A percentile compares a stretch with the other conserved stretches of the same genome.
Conservation (phyloP, 345 rosid species). For the Iberis pinnata region DNA sequence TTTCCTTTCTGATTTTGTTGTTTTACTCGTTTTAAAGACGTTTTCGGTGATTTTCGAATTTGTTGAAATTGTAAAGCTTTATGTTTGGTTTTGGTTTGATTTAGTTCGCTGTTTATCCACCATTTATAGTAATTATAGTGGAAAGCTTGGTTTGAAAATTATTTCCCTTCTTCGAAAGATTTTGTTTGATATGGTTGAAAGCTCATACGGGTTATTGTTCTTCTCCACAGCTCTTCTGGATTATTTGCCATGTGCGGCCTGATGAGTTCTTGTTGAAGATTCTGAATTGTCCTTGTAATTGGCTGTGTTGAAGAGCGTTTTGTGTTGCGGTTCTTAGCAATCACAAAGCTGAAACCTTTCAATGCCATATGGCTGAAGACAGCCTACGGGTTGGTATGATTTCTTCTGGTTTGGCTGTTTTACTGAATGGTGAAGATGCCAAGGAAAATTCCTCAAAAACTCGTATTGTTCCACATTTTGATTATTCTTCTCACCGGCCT, state of each 20-base stretch:
- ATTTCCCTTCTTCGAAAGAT: too few species aligned
- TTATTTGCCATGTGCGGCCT: not conserved
- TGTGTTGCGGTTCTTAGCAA: slow-evolving; percentile 1
- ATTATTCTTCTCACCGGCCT: slow-evolving; percentile 67
- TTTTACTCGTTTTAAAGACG: too few species aligned
- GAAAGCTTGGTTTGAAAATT: not conserved
- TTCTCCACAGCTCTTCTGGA: slow-evolving; percentile 15
- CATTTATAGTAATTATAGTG: slow-evolving; percentile 1
- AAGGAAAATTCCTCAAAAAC: slow-evolving; percentile 44
- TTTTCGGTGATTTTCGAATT: not conserved
- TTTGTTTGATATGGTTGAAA: not conserved
- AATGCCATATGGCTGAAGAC: slow-evolving; percentile 71
- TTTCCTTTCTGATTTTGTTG: too few species aligned
- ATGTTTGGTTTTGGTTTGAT: not conserved
- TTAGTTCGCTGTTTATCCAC: not conserved
- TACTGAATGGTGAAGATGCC: slow-evolving; percentile 57
- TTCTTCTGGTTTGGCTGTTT: slow-evolving; percentile 84
- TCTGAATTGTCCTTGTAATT: slow-evolving; percentile 4
- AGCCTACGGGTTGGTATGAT: slow-evolving; percentile 52
- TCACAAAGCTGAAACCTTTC: slow-evolving; percentile 4
- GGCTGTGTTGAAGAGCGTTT: slow-evolving; percentile 11
- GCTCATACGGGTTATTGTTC: not conserved
- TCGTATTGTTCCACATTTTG: slow-evolving; percentile 62
- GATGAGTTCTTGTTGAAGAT: slow-evolving; percentile 9
- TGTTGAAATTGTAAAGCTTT: slow-evolving; percentile 19